phyloP scores from a whole-genome alignment of 2,329 filamentous ascomycete genomes.

The Cryphonectria japonica region DNA sequence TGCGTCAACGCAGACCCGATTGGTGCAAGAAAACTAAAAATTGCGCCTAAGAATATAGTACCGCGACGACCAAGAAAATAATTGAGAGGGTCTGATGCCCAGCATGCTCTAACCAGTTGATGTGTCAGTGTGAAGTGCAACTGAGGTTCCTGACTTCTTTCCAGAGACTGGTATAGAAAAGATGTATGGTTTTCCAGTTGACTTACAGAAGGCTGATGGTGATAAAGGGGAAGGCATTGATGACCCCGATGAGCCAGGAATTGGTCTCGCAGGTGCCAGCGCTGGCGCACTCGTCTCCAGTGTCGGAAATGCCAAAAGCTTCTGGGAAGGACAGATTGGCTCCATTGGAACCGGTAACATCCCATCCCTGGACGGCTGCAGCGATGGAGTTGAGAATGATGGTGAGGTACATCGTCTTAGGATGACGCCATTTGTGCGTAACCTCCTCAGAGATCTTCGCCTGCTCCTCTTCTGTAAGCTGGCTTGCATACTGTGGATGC shows the following conservation, averaged over 20 bases:
- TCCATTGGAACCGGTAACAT: constrained; percentile 55
- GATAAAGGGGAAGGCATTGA: constrained; percentile 52
- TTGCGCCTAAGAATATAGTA: constrained; percentile 64
- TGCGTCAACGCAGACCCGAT: neutral
- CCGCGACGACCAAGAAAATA: constrained; percentile 65
- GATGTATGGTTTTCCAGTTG: neutral
- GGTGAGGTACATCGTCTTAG: constrained; percentile 64
- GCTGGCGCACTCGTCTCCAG: neutral
- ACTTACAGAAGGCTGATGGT: neutral
- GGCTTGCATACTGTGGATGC: neutral
- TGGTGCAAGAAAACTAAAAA: constrained; percentile 41
- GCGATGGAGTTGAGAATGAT: constrained; percentile 55
- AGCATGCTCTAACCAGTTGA: constrained; percentile 32
- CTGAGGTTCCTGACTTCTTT: neutral
- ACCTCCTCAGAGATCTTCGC: constrained; percentile 48
- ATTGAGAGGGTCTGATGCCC: constrained; percentile 52
- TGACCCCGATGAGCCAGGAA: constrained; percentile 60
- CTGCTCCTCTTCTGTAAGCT: neutral
- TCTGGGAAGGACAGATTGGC: constrained; percentile 64
- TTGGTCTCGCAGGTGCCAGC: constrained; percentile 30
- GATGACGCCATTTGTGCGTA: constrained; percentile 69
- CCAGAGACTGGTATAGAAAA: neutral
- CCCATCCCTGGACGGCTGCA: constrained; percentile 55
- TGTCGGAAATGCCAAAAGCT: constrained; percentile 52
- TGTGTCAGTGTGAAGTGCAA: neutral